phyloP scores from a whole-genome alignment of 495 filamentous ascomycete genomes.

The Aspergillus asperescens region DNA sequence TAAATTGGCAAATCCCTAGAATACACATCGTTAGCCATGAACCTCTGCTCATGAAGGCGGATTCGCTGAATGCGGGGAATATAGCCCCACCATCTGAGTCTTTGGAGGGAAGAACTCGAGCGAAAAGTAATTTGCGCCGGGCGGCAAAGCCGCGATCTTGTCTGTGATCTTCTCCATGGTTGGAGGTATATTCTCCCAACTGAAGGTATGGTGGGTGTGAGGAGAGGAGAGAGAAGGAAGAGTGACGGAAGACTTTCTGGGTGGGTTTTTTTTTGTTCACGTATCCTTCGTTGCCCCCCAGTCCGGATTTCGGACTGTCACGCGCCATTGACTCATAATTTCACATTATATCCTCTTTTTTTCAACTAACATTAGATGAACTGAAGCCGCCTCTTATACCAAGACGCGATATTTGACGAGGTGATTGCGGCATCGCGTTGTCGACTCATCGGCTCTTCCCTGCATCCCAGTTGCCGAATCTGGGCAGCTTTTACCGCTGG shows the following conservation, averaged over 20 bases:
- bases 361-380: background rate
- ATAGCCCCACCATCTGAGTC: slow-evolving; percentile 68
- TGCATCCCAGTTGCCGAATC: background rate
- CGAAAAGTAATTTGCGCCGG: slow-evolving; percentile 81
- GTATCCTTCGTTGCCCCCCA: background rate
- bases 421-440: background rate
- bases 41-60: background rate
- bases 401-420: background rate
- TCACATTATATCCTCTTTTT: background rate
- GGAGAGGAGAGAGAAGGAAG: background rate
- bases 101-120: slow-evolving; percentile 99
- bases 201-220: slow-evolving; percentile 2
- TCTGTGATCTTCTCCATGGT: slow-evolving; percentile 89
- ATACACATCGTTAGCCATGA: slow-evolving; percentile 16
- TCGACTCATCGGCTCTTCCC: background rate
- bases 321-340: background rate
- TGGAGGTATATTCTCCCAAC: background rate
- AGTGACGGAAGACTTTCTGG: background rate
- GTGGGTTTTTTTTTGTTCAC: slow-evolving; percentile 4
- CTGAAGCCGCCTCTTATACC: background rate
- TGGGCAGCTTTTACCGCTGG: background rate
- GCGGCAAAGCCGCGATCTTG: slow-evolving; percentile 88
- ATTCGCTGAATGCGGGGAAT: slow-evolving; percentile 17
- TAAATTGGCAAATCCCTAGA: slow-evolving; percentile 80
- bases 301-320: background rate